These are phyloP conservation scores for Davidsoniella virescens DNA, from an alignment of 2,329 filamentous ascomycete genomes.

Conservation along the genomic window DNA sequence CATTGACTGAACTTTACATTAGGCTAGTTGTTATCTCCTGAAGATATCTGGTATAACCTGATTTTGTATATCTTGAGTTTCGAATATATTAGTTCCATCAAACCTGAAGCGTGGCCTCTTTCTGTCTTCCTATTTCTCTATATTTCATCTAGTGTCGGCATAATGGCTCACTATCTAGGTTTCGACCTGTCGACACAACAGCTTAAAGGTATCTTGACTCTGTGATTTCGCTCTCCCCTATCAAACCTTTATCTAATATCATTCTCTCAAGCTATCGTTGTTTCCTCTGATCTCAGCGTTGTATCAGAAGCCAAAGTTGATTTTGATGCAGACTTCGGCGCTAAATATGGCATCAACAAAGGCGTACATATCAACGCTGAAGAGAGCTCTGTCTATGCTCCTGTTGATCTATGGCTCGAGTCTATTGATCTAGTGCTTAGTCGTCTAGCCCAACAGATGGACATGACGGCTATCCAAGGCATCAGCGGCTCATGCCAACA, in stretches of 20 bases:
- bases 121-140: too few species aligned
- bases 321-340: constrained; percentile 69
- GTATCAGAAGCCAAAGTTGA: constrained; percentile 79
- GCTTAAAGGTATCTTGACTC: constrained; percentile 52
- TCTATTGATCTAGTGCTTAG: constrained; percentile 72
- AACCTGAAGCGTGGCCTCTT: too few species aligned
- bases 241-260: constrained; percentile 6
- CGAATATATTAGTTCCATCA: too few species aligned
- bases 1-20: too few species aligned
- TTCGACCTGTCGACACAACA: constrained; percentile 96
- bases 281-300: constrained; percentile 67
- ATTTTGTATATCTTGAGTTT: too few species aligned
- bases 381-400: constrained; percentile 81
- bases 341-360: constrained; percentile 66
- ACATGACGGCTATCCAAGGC: constrained; percentile 59
- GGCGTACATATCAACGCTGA: constrained; percentile 69
- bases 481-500: constrained; percentile 91
- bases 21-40: too few species aligned
- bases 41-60: too few species aligned
- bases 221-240: not conserved
- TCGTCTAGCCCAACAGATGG: constrained; percentile 47
- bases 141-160: not conserved
- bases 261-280: constrained; percentile 49
- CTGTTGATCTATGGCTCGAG: constrained; percentile 88
- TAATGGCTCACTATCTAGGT: constrained; percentile 53